Percentiles rank a stretch among this genome's conserved stretches.
Conservation (phyloP, 2,329 filamentous ascomycete genomes). For the Aspergillus sp. region DNA sequence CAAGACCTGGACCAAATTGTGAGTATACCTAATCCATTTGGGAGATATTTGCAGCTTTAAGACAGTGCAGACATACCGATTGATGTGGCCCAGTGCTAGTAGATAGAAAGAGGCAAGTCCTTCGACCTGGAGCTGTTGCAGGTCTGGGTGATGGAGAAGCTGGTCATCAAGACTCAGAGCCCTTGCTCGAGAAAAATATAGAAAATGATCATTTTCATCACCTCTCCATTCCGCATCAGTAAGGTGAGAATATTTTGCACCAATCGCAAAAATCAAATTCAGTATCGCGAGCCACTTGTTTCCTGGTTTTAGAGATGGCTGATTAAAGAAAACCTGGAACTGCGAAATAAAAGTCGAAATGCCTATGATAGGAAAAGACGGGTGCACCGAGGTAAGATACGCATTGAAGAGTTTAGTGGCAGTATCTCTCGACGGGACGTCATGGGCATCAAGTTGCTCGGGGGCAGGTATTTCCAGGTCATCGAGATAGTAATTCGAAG, state of each 20-base stretch:
- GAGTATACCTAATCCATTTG: not conserved
- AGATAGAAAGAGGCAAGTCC: constrained; percentile 40
- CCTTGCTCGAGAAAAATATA: constrained; percentile 39
- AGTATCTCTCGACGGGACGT: constrained; percentile 31
- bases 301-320: constrained; percentile 29
- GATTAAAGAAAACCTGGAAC: constrained; percentile 35
- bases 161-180: constrained; percentile 34
- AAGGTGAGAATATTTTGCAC: constrained; percentile 35
- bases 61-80: constrained; percentile 27
- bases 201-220: constrained; percentile 33
- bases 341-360: constrained; percentile 37
- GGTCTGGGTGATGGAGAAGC: constrained; percentile 37
- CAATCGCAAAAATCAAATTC: constrained; percentile 42
- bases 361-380: constrained; percentile 41
- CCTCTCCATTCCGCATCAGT: constrained; percentile 31
- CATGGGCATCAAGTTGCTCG: constrained; percentile 30
- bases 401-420: constrained; percentile 37
- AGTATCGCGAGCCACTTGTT: constrained; percentile 41
- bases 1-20: constrained; percentile 30
- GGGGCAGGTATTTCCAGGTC: constrained; percentile 33
- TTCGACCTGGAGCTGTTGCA: constrained; percentile 41
- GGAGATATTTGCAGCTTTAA: not conserved
- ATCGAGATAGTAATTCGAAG: constrained; percentile 36
- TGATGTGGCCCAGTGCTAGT: constrained; percentile 37
- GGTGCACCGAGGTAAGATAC: constrained; percentile 39